Base-by-base conservation (phyloP, 495 filamentous ascomycete species). In the Trichoderma reesei region DNA sequence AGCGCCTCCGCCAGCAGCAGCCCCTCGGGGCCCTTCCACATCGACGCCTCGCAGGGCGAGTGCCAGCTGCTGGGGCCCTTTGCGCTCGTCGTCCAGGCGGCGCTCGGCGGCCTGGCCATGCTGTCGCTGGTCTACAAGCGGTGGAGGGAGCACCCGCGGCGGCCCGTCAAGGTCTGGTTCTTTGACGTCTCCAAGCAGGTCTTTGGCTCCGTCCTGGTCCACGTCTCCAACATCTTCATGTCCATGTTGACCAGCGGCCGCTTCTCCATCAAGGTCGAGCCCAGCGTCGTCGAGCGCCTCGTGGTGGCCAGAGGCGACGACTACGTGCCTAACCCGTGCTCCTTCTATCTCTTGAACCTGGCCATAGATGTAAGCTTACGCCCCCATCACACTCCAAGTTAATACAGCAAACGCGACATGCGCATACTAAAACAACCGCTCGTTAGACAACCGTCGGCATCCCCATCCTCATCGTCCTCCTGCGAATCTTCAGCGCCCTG, bases 171-270 rank as follows among this genome's bases (percentile, higher is more conserved):
- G 75, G 90, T 98, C 67, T 98, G 92, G 92, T 91, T 87, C 68
- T 98, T 98, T 72, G 94, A 98, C 75, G 94, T 86, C 39, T 93
- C 89, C 16, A 98, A 98, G 78, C 94, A 98, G 78, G 91, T 98
- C n/a, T 88, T 96, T 66, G 94, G 94, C 10, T 92, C 90, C 51
- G 85, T 89, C 51, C 82, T 98, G 78, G 84, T 96, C 33, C 94
- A 98, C 74, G 80, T 91, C 36, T 87, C 90, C 26, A 98, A 98
- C 72, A 82, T 98, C 9, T 80, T 96, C 69, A 92, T 98, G 87
- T 95, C 90, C 54, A 90, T 98, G 91, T 81, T 98, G 62, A 92
- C 89, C 5, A 90, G 89, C 59, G 92, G 92, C 20, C 83, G 88
- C 70, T 85, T 91, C 76, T 74, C 68, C 62, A 76, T 80, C 54